phyloP scores from a whole-genome alignment of 768 basidiomycete species.

The Mycena leptocephala region DNA sequence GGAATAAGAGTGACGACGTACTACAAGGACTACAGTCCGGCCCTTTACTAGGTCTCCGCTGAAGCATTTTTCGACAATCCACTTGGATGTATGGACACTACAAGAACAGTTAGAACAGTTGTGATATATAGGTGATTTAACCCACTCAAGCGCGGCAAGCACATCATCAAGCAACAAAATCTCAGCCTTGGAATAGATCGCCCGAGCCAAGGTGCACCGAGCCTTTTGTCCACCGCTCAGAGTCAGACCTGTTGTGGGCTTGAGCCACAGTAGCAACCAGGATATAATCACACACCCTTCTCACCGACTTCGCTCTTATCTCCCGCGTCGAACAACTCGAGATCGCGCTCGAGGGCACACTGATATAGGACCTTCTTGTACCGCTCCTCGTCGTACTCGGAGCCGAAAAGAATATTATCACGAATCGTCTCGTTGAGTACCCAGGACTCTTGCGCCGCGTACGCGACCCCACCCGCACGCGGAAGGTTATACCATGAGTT shows the following conservation, averaged over 20 bases:
- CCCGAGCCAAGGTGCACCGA: slow-evolving; percentile 61
- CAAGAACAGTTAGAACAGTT: not conserved
- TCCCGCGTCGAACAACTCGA: slow-evolving; percentile 67
- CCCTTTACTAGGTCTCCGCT: slow-evolving; percentile 57
- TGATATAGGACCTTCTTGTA: slow-evolving; percentile 87
- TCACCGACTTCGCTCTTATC: slow-evolving; percentile 63
- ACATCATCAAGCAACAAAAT: slow-evolving; percentile 67
- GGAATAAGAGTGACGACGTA: slow-evolving; percentile 6
- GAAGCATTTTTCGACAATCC: slow-evolving; percentile 69
- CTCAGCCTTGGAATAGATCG: slow-evolving; percentile 60
- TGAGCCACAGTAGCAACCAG: not conserved
- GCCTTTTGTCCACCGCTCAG: slow-evolving; percentile 64
- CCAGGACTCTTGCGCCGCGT: slow-evolving; percentile 91
- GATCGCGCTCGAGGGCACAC: slow-evolving; percentile 82
- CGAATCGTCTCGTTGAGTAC: slow-evolving; percentile 86
- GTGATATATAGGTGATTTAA: slow-evolving; percentile 53
- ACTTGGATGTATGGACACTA: slow-evolving; percentile 65
- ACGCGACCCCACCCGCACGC: slow-evolving; percentile 78
- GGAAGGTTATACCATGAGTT: slow-evolving; percentile 83
- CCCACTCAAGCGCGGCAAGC: slow-evolving; percentile 54
- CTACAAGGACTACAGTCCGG: slow-evolving; percentile 62
- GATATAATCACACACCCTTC: slow-evolving; percentile 49
- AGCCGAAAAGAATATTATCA: slow-evolving; percentile 90
- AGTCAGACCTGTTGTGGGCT: slow-evolving; percentile 47
- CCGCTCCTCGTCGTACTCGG: slow-evolving; percentile 82